phyloP scores from a whole-genome alignment of 139 green algal species.

The Zygnema cylindricum region DNA sequence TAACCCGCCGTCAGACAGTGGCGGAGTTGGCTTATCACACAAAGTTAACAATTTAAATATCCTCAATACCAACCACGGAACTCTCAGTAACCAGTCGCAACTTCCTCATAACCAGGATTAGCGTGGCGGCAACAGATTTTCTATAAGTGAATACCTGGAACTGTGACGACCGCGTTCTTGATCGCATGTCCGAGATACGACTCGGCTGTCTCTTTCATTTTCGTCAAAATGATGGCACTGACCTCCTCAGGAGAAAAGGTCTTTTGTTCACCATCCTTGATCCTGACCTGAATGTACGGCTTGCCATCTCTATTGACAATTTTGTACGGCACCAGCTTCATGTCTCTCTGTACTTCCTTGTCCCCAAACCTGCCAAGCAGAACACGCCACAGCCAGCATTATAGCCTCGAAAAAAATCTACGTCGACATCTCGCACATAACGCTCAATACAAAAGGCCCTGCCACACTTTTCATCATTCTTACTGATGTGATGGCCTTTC shows the following conservation, averaged over 20 bases:
- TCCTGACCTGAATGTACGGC: slow-evolving; percentile 84
- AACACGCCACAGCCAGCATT: not conserved
- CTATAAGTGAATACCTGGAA: slow-evolving; percentile 66
- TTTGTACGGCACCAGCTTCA: slow-evolving; percentile 95
- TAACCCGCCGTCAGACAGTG: not conserved
- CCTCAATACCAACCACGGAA: too few relatives aligned
- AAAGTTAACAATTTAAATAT: not conserved
- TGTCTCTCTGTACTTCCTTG: slow-evolving; percentile 94
- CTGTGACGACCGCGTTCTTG: slow-evolving; percentile 88
- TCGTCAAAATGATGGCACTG: slow-evolving; percentile 94
- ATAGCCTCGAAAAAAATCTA: not conserved
- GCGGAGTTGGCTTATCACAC: not conserved
- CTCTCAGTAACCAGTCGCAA: too few relatives aligned
- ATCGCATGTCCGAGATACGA: slow-evolving; percentile 84
- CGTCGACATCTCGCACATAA: not conserved
- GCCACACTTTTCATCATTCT: not conserved
- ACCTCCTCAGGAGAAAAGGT: slow-evolving; percentile 95
- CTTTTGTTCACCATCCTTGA: slow-evolving; percentile 70
- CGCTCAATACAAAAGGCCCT: not conserved
- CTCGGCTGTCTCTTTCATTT: slow-evolving; percentile 93
- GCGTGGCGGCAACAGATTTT: not conserved
- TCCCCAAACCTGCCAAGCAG: slow-evolving; percentile 77
- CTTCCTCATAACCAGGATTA: not conserved
- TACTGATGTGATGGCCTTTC: not conserved
- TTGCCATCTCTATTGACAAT: slow-evolving; percentile 92